Evolutionary conservation across 1,284 basidiomycete species (phyloP).

Genomic region (Rhodotorula sp.): DNA sequence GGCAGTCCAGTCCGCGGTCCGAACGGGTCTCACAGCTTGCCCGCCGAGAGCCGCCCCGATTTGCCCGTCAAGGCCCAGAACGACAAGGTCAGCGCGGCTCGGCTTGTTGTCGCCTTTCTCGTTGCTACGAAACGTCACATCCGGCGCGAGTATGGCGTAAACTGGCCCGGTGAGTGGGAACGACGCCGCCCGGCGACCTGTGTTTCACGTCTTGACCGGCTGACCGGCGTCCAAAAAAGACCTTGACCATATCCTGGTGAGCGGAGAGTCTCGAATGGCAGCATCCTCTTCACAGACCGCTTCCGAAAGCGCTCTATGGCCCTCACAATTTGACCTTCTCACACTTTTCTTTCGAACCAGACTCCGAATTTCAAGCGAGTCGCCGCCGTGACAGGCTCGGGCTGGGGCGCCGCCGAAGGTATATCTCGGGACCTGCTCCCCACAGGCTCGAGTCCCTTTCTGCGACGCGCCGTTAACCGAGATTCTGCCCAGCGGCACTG

Average conservation of each 20-base stretch:
- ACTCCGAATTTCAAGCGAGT: conserved; percentile 11
- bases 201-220: not conserved
- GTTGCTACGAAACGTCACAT: conserved; percentile 46
- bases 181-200: not conserved
- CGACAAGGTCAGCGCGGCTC: conserved; percentile 41
- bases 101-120: conserved; percentile 43
- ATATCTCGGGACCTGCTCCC: not conserved
- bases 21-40: not conserved
- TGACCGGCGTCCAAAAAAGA: conserved; percentile 18
- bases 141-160: conserved; percentile 44
- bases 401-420: conserved; percentile 34
- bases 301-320: not conserved
- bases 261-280: not conserved
- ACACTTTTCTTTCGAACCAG: not conserved
- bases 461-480: no score
- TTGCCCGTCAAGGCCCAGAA: conserved; percentile 34
- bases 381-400: conserved; percentile 18
- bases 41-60: not conserved
- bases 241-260: conserved; percentile 16
- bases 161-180: conserved; percentile 42
- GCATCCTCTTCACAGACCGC: not conserved
- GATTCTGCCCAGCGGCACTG: not conserved
- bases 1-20: conserved; percentile 16
- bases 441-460: no score
- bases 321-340: not conserved